phyloP scores from a whole-genome alignment of 2,329 filamentous ascomycete species.

The Mycogone perniciosa region DNA sequence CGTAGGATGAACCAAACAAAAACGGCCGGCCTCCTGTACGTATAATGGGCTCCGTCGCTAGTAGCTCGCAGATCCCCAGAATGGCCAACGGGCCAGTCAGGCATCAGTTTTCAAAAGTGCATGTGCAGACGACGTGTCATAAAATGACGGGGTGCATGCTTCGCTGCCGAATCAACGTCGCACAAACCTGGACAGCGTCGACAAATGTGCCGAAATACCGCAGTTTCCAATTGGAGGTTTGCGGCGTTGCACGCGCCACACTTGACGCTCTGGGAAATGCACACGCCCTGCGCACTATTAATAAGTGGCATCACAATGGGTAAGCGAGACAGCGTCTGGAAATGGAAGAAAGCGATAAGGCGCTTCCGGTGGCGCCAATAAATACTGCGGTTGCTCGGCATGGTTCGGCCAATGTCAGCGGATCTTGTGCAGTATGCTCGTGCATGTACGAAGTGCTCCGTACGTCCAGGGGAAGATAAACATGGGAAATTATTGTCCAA shows the following conservation, averaged over 20 bases:
- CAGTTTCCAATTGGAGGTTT: conserved; percentile 9
- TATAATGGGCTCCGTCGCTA: not conserved
- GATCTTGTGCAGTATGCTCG: not conserved
- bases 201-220: conserved; percentile 11
- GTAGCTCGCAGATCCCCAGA: conserved; percentile 7
- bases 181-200: not conserved
- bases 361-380: not conserved
- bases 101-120: not conserved
- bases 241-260: not conserved
- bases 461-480: not conserved
- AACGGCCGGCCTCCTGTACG: not conserved
- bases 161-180: conserved; percentile 8
- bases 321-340: not conserved
- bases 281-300: not conserved
- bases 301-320: not conserved
- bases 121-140: conserved; percentile 4
- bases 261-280: not conserved
- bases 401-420: not conserved
- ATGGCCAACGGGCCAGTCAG: conserved; percentile 1
- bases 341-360: not conserved
- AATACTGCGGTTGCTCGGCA: not conserved
- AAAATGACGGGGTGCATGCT: conserved; percentile 5
- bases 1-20: not conserved
- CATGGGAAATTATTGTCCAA: not conserved
- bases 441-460: not conserved